Base-by-base conservation (phyloP, 768 basidiomycete species). In the Podaxis carcinomalis region DNA sequence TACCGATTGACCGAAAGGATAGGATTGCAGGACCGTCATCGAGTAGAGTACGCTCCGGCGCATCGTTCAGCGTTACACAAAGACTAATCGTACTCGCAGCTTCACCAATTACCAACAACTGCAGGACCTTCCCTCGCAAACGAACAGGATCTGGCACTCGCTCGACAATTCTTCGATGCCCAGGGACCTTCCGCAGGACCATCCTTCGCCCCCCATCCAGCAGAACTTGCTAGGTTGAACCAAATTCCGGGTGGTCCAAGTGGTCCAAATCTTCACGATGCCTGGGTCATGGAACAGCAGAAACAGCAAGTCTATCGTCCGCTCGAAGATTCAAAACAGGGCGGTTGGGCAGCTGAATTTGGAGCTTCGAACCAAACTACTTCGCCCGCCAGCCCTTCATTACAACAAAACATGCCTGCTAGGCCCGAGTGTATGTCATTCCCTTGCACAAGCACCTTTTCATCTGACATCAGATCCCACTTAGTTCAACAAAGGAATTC, bases 131-230 rank as follows among this genome's bases (percentile, higher is more conserved):
- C 63, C n/a, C 65, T 76, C 54, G 77, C 83, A 36, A 83, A 77
- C 62, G 83, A 86, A 65, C 88, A 85, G 53, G 92, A 94, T 72
- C 71, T 86, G 51, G 82, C 84, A 13, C 81, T 91, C 64, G 92
- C 91, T 27, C 85, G 88, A 49, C 90, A 90, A 65, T 94, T 94
- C 71, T 94, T 94, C 68, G 82, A 87, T 62, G 70, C 75, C 1
- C 74, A 78, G 21, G 70, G 68, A 23, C 66, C 72, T 19, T 68
- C 72, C 1, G 65, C 71, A 28, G 69, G 65, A 9, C 75, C 75
- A 13, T 71, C 74, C 37, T 76, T 78, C 62, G 66, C 75, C 37
- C 71, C 72, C 1, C 69, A 74, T 42, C 68, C 71, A 6, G 53
- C 67, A 6, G 73, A 74, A 16, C 57, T 75, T 23, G 63, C 73